Evolutionary conservation across 352 stramenopile species (phyloP).

Genomic region (Pythium volutum): DNA sequence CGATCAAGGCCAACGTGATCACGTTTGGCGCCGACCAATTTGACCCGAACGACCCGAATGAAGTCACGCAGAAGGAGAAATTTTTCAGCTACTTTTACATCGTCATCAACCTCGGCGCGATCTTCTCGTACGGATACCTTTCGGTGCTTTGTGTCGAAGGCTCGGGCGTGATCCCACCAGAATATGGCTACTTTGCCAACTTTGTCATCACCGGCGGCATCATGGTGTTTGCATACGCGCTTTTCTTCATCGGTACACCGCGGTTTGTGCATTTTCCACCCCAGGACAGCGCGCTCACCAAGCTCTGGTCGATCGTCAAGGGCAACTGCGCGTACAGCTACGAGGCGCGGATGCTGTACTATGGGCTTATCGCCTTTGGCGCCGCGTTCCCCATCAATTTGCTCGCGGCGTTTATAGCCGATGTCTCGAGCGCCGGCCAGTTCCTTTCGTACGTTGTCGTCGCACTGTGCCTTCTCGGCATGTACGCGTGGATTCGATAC

Average conservation of each 20-base stretch:
- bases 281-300: slow-evolving; percentile 69
- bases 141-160: slow-evolving; percentile 88
- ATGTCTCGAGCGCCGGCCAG: slow-evolving; percentile 45
- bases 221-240: slow-evolving; percentile 76
- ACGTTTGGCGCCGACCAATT: slow-evolving; percentile 87
- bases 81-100: slow-evolving; percentile 94
- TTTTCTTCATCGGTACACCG: slow-evolving; percentile 56
- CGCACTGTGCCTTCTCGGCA: slow-evolving; percentile 61
- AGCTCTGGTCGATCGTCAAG: slow-evolving; percentile 67
- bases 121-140: slow-evolving; percentile 90
- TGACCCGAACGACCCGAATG: slow-evolving; percentile 79
- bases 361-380: slow-evolving; percentile 64
- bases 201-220: slow-evolving; percentile 81
- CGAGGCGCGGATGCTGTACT: slow-evolving; percentile 75
- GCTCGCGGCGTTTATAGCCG: slow-evolving; percentile 68
- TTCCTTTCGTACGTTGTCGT: slow-evolving; percentile 77
- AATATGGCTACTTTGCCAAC: slow-evolving; percentile 89
- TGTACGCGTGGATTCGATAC: slow-evolving; percentile 84
- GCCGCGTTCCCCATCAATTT: slow-evolving; percentile 69
- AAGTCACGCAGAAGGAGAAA: slow-evolving; percentile 72
- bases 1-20: slow-evolving; percentile 87
- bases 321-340: slow-evolving; percentile 81
- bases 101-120: slow-evolving; percentile 88
- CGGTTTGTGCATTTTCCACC: slow-evolving; percentile 78
- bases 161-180: slow-evolving; percentile 53